Conservation (phyloP, 805 yeast genomes). For the Jamesozyma spencerorum region DNA sequence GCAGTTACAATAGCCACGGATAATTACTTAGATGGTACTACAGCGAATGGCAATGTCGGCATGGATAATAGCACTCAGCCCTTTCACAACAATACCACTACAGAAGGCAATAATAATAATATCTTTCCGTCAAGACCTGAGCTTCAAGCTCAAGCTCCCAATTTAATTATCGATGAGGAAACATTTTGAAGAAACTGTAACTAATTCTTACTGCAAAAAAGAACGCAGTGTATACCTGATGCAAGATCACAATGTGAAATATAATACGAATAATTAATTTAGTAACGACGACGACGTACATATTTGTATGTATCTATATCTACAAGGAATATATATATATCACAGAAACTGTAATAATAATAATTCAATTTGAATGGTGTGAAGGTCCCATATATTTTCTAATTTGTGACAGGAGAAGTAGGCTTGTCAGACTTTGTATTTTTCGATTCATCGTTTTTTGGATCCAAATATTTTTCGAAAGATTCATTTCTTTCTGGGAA, state of each 20-base stretch:
- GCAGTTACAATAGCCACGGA: not conserved
- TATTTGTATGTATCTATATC: constrained; percentile 2
- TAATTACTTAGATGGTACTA: not conserved
- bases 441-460: constrained; percentile 3
- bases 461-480: constrained; percentile 74
- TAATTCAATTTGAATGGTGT: not conserved
- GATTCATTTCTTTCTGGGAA: constrained; percentile 87
- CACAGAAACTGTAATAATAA: constrained; percentile 1
- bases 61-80: not conserved
- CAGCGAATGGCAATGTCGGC: not conserved
- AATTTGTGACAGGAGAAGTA: constrained; percentile 11
- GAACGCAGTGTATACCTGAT: too few species aligned
- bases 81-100: not conserved
- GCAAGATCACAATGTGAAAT: too few species aligned
- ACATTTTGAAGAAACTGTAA: constrained; percentile 15
- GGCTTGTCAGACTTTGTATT: not conserved
- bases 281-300: not conserved
- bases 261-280: not conserved
- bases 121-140: not conserved
- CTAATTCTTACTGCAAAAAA: not conserved
- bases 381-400: not conserved
- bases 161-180: constrained; percentile 29
- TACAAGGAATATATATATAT: constrained; percentile 7
- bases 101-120: not conserved
- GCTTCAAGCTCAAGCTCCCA: constrained; percentile 11